Percentiles rank a stretch among this genome's conserved stretches.
Conservation (phyloP, 2,329 filamentous ascomycete species). For the Sarocladium kiliense region DNA sequence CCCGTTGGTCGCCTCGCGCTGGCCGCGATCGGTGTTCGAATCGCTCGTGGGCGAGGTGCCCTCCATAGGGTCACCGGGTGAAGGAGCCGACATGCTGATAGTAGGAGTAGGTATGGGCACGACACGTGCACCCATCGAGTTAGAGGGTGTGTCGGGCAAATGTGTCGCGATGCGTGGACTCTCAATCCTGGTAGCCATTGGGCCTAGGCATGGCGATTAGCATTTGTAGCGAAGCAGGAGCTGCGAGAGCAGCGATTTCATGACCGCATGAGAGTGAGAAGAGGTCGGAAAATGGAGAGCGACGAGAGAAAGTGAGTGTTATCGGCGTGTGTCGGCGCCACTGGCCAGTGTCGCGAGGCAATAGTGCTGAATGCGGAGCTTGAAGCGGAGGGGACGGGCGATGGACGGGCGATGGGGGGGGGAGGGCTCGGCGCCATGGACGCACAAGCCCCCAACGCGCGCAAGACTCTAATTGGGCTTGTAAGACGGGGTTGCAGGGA, state of each 20-base stretch:
- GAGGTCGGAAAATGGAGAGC: constrained; percentile 1
- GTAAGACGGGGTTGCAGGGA: background rate
- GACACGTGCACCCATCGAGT: constrained; percentile 42
- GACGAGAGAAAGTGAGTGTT: constrained; percentile 4
- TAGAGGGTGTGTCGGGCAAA: constrained; percentile 30
- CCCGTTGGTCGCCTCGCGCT: constrained; percentile 1
- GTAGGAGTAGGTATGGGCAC: constrained; percentile 53
- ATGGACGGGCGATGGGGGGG: background rate
- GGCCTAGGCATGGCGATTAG: background rate
- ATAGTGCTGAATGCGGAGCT: constrained; percentile 9
- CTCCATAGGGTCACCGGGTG: constrained; percentile 57
- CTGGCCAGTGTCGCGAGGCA: constrained; percentile 4
- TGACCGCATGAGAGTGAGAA: background rate
- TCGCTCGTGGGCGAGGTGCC: constrained; percentile 48
- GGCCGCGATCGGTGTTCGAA: constrained; percentile 15
- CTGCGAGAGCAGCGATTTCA: background rate
- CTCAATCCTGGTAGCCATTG: constrained; percentile 49
- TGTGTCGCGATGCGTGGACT: constrained; percentile 39
- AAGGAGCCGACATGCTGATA: constrained; percentile 54
- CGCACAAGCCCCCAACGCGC: constrained; percentile 6
- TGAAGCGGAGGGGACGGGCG: background rate
- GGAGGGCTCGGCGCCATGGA: background rate
- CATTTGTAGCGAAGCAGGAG: background rate
- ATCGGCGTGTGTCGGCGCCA: constrained; percentile 6
- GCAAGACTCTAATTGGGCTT: constrained; percentile 1